These are phyloP conservation scores for Phytophthora quininea DNA, from an alignment of 352 stramenopile species.

Conservation along the genomic window DNA sequence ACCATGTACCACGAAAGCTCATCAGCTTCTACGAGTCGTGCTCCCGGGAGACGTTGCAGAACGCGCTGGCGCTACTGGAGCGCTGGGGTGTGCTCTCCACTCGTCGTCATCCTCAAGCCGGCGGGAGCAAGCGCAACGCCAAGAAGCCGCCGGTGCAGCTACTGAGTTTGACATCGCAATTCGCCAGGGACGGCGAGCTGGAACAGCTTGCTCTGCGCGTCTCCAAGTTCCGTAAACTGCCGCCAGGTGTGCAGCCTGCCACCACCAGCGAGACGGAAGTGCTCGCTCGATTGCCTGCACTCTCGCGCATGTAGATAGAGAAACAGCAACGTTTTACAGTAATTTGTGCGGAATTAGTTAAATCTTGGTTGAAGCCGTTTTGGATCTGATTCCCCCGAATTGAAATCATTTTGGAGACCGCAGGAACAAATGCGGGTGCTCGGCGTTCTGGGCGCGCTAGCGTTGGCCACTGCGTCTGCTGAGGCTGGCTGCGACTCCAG, in stretches of 20 bases:
- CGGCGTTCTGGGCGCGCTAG: conserved; percentile 4
- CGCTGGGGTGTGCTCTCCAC: conserved; percentile 67
- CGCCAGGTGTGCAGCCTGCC: conserved; percentile 43
- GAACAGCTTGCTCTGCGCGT: conserved; percentile 66
- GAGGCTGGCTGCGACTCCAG: conserved; percentile 48
- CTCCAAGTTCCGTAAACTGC: conserved; percentile 79
- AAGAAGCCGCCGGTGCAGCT: conserved; percentile 25
- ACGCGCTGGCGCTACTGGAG: conserved; percentile 70
- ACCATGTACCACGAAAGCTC: conserved; percentile 89
- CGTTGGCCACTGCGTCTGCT: background rate
- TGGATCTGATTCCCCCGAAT: too few relatives aligned
- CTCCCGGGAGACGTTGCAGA: conserved; percentile 84
- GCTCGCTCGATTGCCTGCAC: conserved; percentile 63
- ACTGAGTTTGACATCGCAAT: conserved; percentile 46
- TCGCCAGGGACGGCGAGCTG: conserved; percentile 61
- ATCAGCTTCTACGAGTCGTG: conserved; percentile 90
- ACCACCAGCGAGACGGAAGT: conserved; percentile 60
- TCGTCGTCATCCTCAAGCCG: conserved; percentile 16
- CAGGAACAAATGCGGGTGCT: background rate
- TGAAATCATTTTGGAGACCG: too few relatives aligned
- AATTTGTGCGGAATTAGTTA: too few relatives aligned
- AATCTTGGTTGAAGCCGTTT: too few relatives aligned
- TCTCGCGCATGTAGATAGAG: conserved; percentile 72
- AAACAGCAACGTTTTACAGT: too few relatives aligned
- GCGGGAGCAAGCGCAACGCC: conserved; percentile 14